Evolutionary conservation across 164 flowering plant genomes (phyloP), one percentile per base, ranked within the genome.

Genomic region (Brasenia schreberi): DNA sequence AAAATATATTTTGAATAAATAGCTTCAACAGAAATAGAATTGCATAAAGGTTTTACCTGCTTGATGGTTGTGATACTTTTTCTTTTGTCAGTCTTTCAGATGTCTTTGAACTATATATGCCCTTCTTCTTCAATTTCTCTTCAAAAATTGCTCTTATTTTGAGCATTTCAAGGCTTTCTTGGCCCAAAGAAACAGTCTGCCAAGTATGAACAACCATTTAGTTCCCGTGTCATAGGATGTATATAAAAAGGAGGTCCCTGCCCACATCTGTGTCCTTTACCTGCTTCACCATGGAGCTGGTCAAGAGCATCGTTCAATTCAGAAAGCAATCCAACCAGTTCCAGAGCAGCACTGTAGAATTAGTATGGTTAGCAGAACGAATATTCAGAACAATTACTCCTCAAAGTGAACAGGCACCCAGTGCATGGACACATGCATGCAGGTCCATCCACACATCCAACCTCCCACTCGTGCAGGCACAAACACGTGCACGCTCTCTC

Each of bases 81-180:
- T 58, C 27, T 67, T 66, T 67, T 73, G 19, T 70, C 78, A 42
- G 71, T 52, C 73, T 80, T 84, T 66, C 53, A 7, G 79, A 52
- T 67, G 73, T 70, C 17, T 69, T 62, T 63, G 82, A 76, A 68
- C 71, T 75, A 60, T 84, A 64, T 27, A 83, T 58, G 63, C 90
- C 88, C 78, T 79, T 88, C 72, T 81, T 78, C 80, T 78, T 94
- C 82, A 88, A 73, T 65, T 84, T 94, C 70, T 86, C 93, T 77
- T 89, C 96, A 45, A 94, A 90, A 42, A 80, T 77, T 62, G 91
- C 92, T 77, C 96, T 84, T 16, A 86, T 71, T 78, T 85, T 87
- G 66, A 94, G 76, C 99, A 94, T 94, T 76, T 89, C 84, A 81
- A 71, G 68, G 75, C 96, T 91, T 72, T 88, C 85, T 17, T 63